These are phyloP conservation scores for Aspergillus uvarum DNA, from an alignment of 2,329 filamentous ascomycete species.

Conservation along the genomic window DNA sequence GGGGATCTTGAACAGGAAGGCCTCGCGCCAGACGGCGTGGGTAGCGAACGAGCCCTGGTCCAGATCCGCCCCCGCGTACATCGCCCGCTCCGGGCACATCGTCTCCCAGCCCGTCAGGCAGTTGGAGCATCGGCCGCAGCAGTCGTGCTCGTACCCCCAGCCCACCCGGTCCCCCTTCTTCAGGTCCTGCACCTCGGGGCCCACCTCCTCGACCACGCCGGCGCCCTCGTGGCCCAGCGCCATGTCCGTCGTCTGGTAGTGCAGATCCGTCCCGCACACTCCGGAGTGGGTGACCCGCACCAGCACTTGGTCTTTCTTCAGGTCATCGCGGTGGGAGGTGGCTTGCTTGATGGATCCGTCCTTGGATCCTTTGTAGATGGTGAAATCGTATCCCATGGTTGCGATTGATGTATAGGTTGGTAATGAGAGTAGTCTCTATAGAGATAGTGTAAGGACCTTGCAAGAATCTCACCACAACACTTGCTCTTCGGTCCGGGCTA, in stretches of 20 bases:
- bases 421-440: no score
- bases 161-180: slow-evolving; percentile 45
- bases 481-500: background rate
- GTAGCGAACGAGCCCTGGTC: slow-evolving; percentile 42
- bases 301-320: slow-evolving; percentile 51
- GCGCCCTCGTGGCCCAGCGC: slow-evolving; percentile 43
- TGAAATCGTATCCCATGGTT: slow-evolving; percentile 45
- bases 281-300: slow-evolving; percentile 66
- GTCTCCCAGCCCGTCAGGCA: slow-evolving; percentile 38
- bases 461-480: background rate
- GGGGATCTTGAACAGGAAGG: slow-evolving; percentile 40
- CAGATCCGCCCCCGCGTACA: slow-evolving; percentile 36
- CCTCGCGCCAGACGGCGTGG: slow-evolving; percentile 42
- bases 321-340: slow-evolving; percentile 45
- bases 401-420: background rate
- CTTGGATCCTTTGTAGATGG: slow-evolving; percentile 63
- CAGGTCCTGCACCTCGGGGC: slow-evolving; percentile 33
- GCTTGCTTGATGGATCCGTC: slow-evolving; percentile 56
- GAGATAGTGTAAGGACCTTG: background rate
- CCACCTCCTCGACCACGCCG: slow-evolving; percentile 33
- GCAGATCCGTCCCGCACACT: slow-evolving; percentile 62
- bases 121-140: slow-evolving; percentile 39
- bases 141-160: slow-evolving; percentile 42
- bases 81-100: slow-evolving; percentile 33
- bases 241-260: slow-evolving; percentile 35